A percentile compares a stretch with the other conserved stretches of the same genome.
Evolutionary conservation across 2,329 filamentous ascomycete species (phyloP).

Genomic region (Fusarium cicatricum): DNA sequence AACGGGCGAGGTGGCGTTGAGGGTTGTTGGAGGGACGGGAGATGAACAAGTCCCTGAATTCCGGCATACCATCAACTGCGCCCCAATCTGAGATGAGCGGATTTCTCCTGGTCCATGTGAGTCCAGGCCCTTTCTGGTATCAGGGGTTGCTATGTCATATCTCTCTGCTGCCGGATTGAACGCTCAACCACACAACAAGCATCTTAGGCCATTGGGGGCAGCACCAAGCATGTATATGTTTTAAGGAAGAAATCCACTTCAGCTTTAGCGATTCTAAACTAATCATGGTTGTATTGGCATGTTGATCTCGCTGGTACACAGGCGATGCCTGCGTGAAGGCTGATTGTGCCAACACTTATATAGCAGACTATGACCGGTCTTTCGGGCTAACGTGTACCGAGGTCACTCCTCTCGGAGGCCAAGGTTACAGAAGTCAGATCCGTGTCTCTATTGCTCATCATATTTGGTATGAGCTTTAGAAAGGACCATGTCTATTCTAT

Average conservation of each 20-base stretch:
- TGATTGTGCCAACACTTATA: background rate
- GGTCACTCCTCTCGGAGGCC: background rate
- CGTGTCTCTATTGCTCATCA: background rate
- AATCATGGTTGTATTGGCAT: background rate
- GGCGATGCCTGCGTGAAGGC: background rate
- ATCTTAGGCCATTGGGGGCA: too few species aligned
- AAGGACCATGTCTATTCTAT: conserved; percentile 59
- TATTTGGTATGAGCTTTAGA: background rate
- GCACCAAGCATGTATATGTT: too few species aligned
- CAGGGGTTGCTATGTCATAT: too few species aligned
- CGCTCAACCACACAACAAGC: too few species aligned
- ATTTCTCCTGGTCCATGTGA: too few species aligned
- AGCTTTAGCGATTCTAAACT: background rate
- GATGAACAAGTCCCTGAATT: background rate
- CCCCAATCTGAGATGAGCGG: background rate
- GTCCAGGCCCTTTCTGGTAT: too few species aligned
- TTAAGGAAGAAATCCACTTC: background rate
- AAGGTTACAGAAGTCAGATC: conserved; percentile 63
- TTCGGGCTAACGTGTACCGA: background rate
- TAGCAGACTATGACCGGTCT: background rate
- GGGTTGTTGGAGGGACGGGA: background rate
- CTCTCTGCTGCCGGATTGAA: too few species aligned
- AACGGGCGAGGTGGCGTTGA: background rate
- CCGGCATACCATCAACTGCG: background rate
- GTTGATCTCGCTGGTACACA: background rate